Base-by-base conservation (phyloP, 2,329 filamentous ascomycete species). In the Teratosphaeria zuluensis region DNA sequence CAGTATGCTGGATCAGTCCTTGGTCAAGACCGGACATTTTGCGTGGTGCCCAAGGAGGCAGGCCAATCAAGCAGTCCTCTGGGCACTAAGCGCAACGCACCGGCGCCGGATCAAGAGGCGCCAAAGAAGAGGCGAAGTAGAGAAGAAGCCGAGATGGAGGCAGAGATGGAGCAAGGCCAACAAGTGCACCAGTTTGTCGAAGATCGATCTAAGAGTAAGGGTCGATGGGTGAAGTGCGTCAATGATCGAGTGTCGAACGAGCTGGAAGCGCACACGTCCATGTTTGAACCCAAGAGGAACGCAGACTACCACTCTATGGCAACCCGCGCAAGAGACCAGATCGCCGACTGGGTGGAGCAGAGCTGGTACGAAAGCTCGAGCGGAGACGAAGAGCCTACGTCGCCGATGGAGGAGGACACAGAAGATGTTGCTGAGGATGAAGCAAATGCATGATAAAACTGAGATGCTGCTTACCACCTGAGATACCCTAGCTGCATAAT, bases 231-330 rank as follows among this genome's bases (percentile, higher is more conserved):
- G 62, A 81, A 84, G 67, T 73, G 86, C 84, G 78, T 91, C 58
- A 99, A 97, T 70, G 86, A 95, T 61, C 84, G 83, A 66, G 90
- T 88, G 0, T 77, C 75, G 11, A 90, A 95, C 66, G 94, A 97
- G 77, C 85, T 86, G 0, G 77, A 77, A 62, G 92, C 92, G 31
- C 94, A 97, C 73, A 89, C 86, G 78, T 78, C 82, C 80, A 79
- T 94, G 88, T 94, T 94, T 65, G 85, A 85, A 56, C 79, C 84
- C 1, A 80, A 79, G 61, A 80, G 85, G 52, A 92, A 94, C 66
- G 86, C 89, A 1, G 87, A 84, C 1, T 92, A 90, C 67, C 81
- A 83, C 61, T 79, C 77, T 57, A 78, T 94, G 70, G 76, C 82
- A n/a, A 79, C 84, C 55, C 79, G 84, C 57, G 87, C 89, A 4